A percentile compares a stretch with the other conserved stretches of the same genome.
Conservation (phyloP, 108 stramenopile species). For the Mediolabrus comicus region DNA sequence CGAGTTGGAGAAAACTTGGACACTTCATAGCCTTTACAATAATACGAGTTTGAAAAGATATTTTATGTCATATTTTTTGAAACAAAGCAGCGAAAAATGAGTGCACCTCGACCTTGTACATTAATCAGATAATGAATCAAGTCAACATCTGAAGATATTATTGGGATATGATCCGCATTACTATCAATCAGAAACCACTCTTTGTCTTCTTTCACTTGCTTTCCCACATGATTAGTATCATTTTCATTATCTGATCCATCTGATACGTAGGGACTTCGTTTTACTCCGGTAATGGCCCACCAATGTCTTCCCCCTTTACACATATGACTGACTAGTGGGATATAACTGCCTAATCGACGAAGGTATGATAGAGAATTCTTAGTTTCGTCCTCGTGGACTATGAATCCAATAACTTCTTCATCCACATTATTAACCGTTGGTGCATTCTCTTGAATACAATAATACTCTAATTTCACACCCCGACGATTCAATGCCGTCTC, state of each 20-base stretch:
- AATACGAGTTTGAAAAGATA: not conserved
- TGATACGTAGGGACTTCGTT: not conserved
- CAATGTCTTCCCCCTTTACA: slow-evolving; percentile 36
- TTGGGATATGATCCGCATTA: slow-evolving; percentile 1
- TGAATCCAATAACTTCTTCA: slow-evolving; percentile 24
- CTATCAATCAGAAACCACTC: slow-evolving; percentile 37
- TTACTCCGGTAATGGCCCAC: slow-evolving; percentile 47
- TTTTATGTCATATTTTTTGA: not conserved
- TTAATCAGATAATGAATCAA: slow-evolving; percentile 6
- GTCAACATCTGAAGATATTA: slow-evolving; percentile 11
- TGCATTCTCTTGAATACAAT: slow-evolving; percentile 5
- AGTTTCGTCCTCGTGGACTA: slow-evolving; percentile 22
- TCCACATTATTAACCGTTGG: not conserved
- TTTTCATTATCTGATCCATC: not conserved
- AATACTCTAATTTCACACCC: slow-evolving; percentile 31
- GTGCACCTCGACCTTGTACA: slow-evolving; percentile 22
- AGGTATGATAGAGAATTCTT: not conserved
- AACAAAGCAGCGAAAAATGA: slow-evolving; percentile 4
- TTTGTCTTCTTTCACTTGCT: not conserved
- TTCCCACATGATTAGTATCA: no score
- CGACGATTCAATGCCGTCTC: slow-evolving; percentile 34
- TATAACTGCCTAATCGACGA: slow-evolving; percentile 6
- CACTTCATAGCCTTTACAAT: slow-evolving; percentile 22
- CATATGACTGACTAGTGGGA: slow-evolving; percentile 20
- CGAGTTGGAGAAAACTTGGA: slow-evolving; percentile 50